Evolutionary conservation across 768 basidiomycete genomes (phyloP).

Genomic region (Holtermanniella nyarrowii): DNA sequence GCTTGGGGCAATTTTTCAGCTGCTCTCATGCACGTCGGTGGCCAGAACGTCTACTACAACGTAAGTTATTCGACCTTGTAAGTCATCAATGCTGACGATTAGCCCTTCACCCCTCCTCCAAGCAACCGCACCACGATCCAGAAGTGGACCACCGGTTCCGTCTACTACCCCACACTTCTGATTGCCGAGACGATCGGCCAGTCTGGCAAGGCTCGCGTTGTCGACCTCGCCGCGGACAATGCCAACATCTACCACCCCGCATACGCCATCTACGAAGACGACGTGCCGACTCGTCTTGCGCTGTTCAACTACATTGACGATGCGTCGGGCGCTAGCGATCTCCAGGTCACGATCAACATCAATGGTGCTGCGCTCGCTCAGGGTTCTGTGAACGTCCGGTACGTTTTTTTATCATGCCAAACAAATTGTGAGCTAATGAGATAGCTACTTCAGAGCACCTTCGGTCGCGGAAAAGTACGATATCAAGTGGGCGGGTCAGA

Average conservation of each 20-base stretch:
- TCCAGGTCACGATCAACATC: slow-evolving; percentile 49
- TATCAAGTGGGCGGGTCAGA: slow-evolving; percentile 70
- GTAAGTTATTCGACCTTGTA: slow-evolving; percentile 36
- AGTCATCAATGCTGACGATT: neutral
- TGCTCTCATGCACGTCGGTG: slow-evolving; percentile 48
- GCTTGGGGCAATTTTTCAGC: slow-evolving; percentile 49
- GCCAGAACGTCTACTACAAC: slow-evolving; percentile 50
- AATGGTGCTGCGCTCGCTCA: slow-evolving; percentile 40
- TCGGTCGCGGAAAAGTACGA: slow-evolving; percentile 55
- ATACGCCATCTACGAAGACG: slow-evolving; percentile 67
- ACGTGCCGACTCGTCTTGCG: slow-evolving; percentile 52
- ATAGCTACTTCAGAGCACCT: slow-evolving; percentile 42
- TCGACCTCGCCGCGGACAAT: slow-evolving; percentile 52
- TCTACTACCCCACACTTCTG: slow-evolving; percentile 64
- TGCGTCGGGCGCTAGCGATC: slow-evolving; percentile 49
- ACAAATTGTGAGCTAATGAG: neutral
- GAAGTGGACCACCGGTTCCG: slow-evolving; percentile 63
- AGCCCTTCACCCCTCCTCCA: slow-evolving; percentile 52
- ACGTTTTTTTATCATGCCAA: slow-evolving; percentile 40
- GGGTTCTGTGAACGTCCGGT: slow-evolving; percentile 43
- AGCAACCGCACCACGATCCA: slow-evolving; percentile 51
- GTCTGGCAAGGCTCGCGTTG: slow-evolving; percentile 54
- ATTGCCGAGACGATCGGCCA: slow-evolving; percentile 63
- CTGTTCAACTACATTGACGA: slow-evolving; percentile 67
- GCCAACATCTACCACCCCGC: slow-evolving; percentile 50